A percentile compares a stretch with the other conserved stretches of the same genome.
These are phyloP conservation scores for Coniella lustricola DNA, from an alignment of 2,329 filamentous ascomycete species.

Conservation along the genomic window DNA sequence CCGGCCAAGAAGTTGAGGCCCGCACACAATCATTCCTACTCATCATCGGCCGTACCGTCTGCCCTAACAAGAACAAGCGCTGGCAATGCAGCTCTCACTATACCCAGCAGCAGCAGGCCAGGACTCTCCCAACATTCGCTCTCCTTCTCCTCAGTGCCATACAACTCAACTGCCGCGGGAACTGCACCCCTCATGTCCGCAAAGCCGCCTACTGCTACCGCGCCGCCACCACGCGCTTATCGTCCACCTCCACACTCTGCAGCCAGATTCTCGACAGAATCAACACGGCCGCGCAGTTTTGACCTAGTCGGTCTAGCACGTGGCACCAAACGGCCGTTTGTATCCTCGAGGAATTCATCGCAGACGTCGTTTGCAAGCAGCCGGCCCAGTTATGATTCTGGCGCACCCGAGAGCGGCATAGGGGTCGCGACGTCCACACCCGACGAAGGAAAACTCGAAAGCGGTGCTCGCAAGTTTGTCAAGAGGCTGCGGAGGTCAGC, in stretches of 20 bases:
- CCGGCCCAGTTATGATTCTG: constrained; percentile 38
- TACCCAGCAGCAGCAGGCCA: neutral
- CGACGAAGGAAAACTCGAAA: constrained; percentile 16
- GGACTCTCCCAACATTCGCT: neutral
- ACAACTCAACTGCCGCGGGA: neutral
- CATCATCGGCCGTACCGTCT: neutral
- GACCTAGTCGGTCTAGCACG: constrained; percentile 20
- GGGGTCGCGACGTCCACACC: constrained; percentile 23
- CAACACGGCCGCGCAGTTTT: constrained; percentile 6
- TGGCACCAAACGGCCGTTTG: constrained; percentile 25
- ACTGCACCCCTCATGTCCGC: neutral
- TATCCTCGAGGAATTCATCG: constrained; percentile 4
- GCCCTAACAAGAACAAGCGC: neutral
- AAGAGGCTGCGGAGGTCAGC: constrained; percentile 50
- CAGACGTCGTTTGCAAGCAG: constrained; percentile 6
- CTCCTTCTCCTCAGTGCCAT: constrained; percentile 9
- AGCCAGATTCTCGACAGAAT: constrained; percentile 11
- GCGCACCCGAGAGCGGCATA: constrained; percentile 25
- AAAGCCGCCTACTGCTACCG: neutral
- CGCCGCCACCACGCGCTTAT: neutral
- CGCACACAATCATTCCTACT: neutral
- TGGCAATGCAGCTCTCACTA: neutral
- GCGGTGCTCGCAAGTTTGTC: constrained; percentile 29
- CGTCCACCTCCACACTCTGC: constrained; percentile 9
- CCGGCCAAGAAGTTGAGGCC: constrained; percentile 9